phyloP scores from a whole-genome alignment of 2,329 filamentous ascomycete genomes.

The Triangularia verruculosa region DNA sequence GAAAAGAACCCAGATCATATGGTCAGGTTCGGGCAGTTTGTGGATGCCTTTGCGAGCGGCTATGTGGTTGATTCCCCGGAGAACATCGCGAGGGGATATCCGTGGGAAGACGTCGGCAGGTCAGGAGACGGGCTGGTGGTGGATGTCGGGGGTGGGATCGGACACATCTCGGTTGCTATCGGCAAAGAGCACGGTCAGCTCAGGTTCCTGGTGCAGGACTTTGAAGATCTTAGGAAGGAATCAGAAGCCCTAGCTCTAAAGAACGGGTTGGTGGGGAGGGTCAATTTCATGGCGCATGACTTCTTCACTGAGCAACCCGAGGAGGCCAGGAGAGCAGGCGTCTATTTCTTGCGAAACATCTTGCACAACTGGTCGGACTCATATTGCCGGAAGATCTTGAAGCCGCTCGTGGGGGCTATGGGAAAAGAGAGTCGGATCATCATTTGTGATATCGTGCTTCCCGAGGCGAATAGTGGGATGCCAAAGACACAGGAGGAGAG shows the following conservation, averaged over 20 bases:
- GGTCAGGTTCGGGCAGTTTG: slow-evolving; percentile 14
- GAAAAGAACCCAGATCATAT: slow-evolving; percentile 19
- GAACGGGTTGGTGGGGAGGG: slow-evolving; percentile 10
- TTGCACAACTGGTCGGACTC: slow-evolving; percentile 27
- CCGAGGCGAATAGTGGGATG: neutral
- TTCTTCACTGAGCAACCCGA: slow-evolving; percentile 24
- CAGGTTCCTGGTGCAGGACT: slow-evolving; percentile 16
- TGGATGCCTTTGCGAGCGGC: slow-evolving; percentile 12
- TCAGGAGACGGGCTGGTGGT: slow-evolving; percentile 14
- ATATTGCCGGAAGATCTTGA: slow-evolving; percentile 20
- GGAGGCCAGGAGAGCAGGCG: slow-evolving; percentile 5
- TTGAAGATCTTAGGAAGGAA: slow-evolving; percentile 8
- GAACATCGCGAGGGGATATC: slow-evolving; percentile 13
- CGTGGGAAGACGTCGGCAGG: slow-evolving; percentile 15
- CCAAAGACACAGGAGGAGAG: slow-evolving; percentile 11
- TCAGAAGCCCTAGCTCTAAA: neutral
- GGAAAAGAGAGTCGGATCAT: slow-evolving; percentile 16
- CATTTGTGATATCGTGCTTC: slow-evolving; percentile 18
- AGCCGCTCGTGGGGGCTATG: slow-evolving; percentile 20
- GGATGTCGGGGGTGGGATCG: slow-evolving; percentile 17
- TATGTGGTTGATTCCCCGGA: slow-evolving; percentile 14
- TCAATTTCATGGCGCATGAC: slow-evolving; percentile 17
- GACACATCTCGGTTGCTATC: slow-evolving; percentile 17
- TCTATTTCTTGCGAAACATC: slow-evolving; percentile 24
- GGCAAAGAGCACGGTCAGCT: slow-evolving; percentile 12